phyloP scores from a whole-genome alignment of 2,329 filamentous ascomycete genomes.

The Colletotrichum cordylinicola region DNA sequence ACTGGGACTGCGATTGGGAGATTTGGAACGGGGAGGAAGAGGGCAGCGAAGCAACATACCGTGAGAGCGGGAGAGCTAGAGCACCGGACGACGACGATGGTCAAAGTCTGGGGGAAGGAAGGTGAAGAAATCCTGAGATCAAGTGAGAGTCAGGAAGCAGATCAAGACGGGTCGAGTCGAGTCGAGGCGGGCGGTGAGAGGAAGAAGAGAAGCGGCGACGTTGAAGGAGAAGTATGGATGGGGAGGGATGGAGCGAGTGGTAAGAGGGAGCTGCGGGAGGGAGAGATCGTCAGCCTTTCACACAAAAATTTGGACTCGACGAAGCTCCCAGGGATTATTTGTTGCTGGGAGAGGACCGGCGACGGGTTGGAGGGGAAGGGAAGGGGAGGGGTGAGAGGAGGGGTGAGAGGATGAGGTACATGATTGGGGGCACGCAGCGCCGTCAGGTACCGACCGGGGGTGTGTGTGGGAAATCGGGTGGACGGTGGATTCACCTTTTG shows the following conservation, averaged over 20 bases:
- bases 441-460: constrained; percentile 10
- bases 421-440: constrained; percentile 7
- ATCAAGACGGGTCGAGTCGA: neutral
- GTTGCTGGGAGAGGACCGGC: constrained; percentile 20
- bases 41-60: constrained; percentile 7
- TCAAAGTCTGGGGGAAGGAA: constrained; percentile 16
- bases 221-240: constrained; percentile 23
- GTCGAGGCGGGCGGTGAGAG: constrained; percentile 19
- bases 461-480: constrained; percentile 1
- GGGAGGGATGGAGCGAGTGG: constrained; percentile 19
- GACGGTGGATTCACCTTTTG: constrained; percentile 15
- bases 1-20: neutral
- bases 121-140: constrained; percentile 20
- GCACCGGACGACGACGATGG: constrained; percentile 19
- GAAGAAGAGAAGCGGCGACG: constrained; percentile 22
- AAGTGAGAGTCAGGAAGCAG: constrained; percentile 19
- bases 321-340: constrained; percentile 23
- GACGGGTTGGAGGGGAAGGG: neutral
- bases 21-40: neutral
- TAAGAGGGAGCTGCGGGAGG: constrained; percentile 20
- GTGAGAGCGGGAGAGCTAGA: constrained; percentile 3
- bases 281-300: constrained; percentile 27
- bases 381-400: constrained; percentile 7
- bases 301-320: constrained; percentile 26
- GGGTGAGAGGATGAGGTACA: constrained; percentile 16